Percentiles rank a stretch among this genome's conserved stretches.
These are phyloP conservation scores for Quercus variabilis DNA, from an alignment of 306 rosid genomes.

Conservation along the genomic window DNA sequence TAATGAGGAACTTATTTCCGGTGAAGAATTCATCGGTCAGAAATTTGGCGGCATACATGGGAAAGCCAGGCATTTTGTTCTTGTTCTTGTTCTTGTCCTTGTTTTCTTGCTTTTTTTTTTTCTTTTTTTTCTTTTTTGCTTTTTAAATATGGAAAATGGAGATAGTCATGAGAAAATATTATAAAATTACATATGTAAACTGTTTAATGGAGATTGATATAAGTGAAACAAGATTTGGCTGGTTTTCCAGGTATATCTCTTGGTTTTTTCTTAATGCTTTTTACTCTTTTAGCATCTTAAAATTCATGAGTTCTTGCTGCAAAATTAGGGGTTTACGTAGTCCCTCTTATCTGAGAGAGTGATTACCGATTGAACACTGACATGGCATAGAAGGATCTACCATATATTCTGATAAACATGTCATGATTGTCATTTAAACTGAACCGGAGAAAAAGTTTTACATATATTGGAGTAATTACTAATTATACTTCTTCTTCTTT, in stretches of 20 bases:
- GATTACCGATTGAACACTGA: background rate
- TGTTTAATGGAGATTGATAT: constrained; percentile 26
- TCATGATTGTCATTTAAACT: background rate
- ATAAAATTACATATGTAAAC: constrained; percentile 21
- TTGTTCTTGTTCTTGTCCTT: constrained; percentile 15
- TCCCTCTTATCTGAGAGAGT: background rate
- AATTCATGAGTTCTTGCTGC: background rate
- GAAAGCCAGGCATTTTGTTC: constrained; percentile 88
- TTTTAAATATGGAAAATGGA: constrained; percentile 17
- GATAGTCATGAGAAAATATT: constrained; percentile 15
- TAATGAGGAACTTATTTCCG: constrained; percentile 19
- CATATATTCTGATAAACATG: background rate
- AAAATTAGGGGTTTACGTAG: background rate
- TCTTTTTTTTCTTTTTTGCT: background rate
- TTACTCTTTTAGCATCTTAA: background rate
- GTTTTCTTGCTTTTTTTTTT: background rate
- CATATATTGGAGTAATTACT: no score
- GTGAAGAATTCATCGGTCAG: constrained; percentile 45
- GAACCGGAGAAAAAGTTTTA: background rate
- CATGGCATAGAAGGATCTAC: background rate
- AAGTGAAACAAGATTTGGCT: constrained; percentile 46
- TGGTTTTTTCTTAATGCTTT: background rate
- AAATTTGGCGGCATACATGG: constrained; percentile 75
- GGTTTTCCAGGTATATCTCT: constrained; percentile 41
- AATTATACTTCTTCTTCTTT: no score